These are phyloP conservation scores for Ambrosia artemisiifolia DNA, from an alignment of 129 eudicot species.

Conservation along the genomic window DNA sequence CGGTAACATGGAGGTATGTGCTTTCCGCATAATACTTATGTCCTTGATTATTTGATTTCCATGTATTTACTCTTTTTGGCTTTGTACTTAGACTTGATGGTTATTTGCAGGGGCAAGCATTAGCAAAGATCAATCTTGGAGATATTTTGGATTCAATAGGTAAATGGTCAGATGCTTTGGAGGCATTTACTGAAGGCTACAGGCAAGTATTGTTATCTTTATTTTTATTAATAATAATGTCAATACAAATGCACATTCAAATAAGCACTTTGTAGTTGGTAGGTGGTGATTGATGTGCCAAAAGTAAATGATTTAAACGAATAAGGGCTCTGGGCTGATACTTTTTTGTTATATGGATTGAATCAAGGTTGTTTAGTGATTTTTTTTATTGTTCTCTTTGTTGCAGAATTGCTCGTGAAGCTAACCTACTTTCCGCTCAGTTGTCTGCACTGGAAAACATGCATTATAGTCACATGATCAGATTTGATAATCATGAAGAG, in stretches of 20 bases:
- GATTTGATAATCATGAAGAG: constrained; percentile 89
- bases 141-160: constrained; percentile 73
- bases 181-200: constrained; percentile 80
- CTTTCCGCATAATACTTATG: neutral
- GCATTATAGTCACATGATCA: constrained; percentile 95
- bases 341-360: neutral
- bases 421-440: constrained; percentile 59
- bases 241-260: neutral
- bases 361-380: constrained; percentile 12
- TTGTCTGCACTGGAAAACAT: constrained; percentile 87
- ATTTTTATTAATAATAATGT: neutral
- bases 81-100: constrained; percentile 26
- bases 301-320: neutral
- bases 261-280: neutral
- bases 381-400: constrained; percentile 13
- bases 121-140: constrained; percentile 83
- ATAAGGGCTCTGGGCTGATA: neutral
- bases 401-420: constrained; percentile 72
- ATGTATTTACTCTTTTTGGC: constrained; percentile 1
- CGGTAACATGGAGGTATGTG: constrained; percentile 83
- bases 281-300: neutral
- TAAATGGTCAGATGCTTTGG: constrained; percentile 67
- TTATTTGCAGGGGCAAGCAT: constrained; percentile 86
- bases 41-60: neutral
- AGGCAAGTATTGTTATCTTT: constrained; percentile 35